Percentiles rank a stretch among this genome's conserved stretches.
These are phyloP conservation scores for Jackrogersella minutella DNA, from an alignment of 495 filamentous ascomycete species.

Conservation along the genomic window DNA sequence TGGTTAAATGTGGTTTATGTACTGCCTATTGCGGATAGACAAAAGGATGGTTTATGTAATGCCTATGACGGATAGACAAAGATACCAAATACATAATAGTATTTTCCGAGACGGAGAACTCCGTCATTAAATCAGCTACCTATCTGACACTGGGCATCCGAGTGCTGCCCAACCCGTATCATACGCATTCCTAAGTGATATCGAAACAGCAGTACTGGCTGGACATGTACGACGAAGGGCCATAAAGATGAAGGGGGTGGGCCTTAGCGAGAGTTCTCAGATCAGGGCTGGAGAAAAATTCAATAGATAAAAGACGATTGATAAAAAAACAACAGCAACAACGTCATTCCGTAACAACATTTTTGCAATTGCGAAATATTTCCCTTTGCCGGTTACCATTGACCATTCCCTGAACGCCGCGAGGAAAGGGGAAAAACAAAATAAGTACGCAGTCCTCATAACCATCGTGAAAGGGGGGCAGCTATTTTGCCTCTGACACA, in stretches of 20 bases:
- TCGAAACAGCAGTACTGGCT: neutral
- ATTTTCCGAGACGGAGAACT: slow-evolving; percentile 6
- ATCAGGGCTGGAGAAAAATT: neutral
- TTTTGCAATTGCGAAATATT: slow-evolving; percentile 14
- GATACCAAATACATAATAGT: neutral
- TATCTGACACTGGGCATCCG: slow-evolving; percentile 22
- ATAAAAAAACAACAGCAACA: slow-evolving; percentile 4
- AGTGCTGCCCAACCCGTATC: slow-evolving; percentile 6
- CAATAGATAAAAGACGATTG: too few relatives aligned
- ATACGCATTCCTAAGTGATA: neutral
- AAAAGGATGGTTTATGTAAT: neutral
- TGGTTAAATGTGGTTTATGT: too few relatives aligned
- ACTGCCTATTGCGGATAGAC: slow-evolving; percentile 40
- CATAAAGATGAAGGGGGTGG: slow-evolving; percentile 1
- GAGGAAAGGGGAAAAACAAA: neutral
- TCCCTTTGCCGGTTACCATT: slow-evolving; percentile 2
- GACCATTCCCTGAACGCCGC: slow-evolving; percentile 5
- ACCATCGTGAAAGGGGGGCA: slow-evolving; percentile 9
- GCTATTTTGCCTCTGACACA: slow-evolving; percentile 1
- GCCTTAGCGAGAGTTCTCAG: slow-evolving; percentile 30
- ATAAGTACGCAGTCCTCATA: neutral
- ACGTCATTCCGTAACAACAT: slow-evolving; percentile 7
- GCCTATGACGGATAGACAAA: neutral
- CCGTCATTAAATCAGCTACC: slow-evolving; percentile 17
- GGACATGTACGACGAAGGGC: slow-evolving; percentile 14